Percentiles rank a stretch among this genome's conserved stretches.
phyloP scores from a whole-genome alignment of 371 early-diverging fungal species.

The Apophysomyces variabilis region DNA sequence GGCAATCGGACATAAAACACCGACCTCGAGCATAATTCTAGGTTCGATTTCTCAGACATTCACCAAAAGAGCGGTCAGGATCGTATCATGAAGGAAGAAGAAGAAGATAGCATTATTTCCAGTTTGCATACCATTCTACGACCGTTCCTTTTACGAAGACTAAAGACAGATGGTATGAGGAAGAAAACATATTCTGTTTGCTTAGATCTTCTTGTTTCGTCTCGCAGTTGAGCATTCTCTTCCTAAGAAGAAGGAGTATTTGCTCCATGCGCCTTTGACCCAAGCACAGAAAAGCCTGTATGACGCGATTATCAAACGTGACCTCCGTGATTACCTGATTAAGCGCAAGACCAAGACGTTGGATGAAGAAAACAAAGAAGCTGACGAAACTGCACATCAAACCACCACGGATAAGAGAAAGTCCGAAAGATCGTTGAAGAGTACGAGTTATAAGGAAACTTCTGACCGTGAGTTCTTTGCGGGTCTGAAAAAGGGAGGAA shows the following conservation, averaged over 20 bases:
- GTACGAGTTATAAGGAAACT: constrained; percentile 46
- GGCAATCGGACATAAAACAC: neutral
- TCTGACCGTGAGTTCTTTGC: constrained; percentile 49
- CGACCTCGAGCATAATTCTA: constrained; percentile 14
- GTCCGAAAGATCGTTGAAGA: constrained; percentile 27
- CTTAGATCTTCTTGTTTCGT: neutral
- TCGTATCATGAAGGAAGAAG: constrained; percentile 75
- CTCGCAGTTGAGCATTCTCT: constrained; percentile 78
- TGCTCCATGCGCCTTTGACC: constrained; percentile 85
- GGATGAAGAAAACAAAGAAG: constrained; percentile 27
- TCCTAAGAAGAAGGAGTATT: constrained; percentile 91
- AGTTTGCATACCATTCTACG: constrained; percentile 89
- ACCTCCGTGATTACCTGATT: constrained; percentile 74
- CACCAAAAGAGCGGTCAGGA: constrained; percentile 70
- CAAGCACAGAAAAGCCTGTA: constrained; percentile 83
- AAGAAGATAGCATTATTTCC: constrained; percentile 72
- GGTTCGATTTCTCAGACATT: constrained; percentile 83
- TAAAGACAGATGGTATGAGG: constrained; percentile 88
- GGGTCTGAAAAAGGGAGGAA: constrained; percentile 50
- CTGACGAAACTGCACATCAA: constrained; percentile 24
- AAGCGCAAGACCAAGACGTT: constrained; percentile 45
- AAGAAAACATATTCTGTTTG: neutral
- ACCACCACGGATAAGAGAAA: constrained; percentile 28
- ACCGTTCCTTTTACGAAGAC: constrained; percentile 93
- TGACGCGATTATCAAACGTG: constrained; percentile 77